Base-by-base conservation (phyloP, 495 filamentous ascomycete genomes). In the Pyrenula massariospora region DNA sequence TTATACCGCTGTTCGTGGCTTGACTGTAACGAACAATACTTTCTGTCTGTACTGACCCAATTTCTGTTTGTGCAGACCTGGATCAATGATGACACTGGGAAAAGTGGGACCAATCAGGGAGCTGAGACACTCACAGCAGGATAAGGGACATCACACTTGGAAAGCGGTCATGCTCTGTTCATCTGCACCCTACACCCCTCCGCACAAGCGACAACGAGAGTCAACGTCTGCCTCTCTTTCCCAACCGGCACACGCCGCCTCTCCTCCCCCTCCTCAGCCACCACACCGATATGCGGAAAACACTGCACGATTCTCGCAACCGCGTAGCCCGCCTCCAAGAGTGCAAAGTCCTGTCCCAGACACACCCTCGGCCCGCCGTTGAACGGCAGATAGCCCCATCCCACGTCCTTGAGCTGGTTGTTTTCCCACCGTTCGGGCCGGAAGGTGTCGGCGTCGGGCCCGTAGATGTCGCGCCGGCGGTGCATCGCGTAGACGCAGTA, bases 281-380 rank as follows among this genome's bases (percentile, higher is more conserved):
- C 53, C 22, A 50, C 36, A 2, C 54, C 50, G n/a, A 54, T 55
- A 19, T 10, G 12, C 36, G 22, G 24, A 22, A 55, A 55, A 3
- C 19, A n/a, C 54, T 48, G 54, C 8, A 55, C 10, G 48, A 55
- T 36, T 20, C 54, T 25, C 15, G 70, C 72, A 55, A 74, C 63
- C 2, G 70, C 68, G 56, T 78, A 82, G 3, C 62, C 61, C 5
- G 78, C 71, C 60, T 81, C 75, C 2, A 71, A 70, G 12, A 77
- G 59, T 10, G 78, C 79, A 60, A 77, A 77, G 52, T 77, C 68
- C 60, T 77, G 73, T 3, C 87, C 88, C 58, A 90, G 77, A 70
- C 87, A 91, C 56, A 88, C 84, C 53, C 87, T 71, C 50, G 85
- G 83, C 1, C 86, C 83, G 31, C 82, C 80, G 60, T 82, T 82